phyloP scores from a whole-genome alignment of 2,329 filamentous ascomycete genomes.

The Tolypocladium sp. region DNA sequence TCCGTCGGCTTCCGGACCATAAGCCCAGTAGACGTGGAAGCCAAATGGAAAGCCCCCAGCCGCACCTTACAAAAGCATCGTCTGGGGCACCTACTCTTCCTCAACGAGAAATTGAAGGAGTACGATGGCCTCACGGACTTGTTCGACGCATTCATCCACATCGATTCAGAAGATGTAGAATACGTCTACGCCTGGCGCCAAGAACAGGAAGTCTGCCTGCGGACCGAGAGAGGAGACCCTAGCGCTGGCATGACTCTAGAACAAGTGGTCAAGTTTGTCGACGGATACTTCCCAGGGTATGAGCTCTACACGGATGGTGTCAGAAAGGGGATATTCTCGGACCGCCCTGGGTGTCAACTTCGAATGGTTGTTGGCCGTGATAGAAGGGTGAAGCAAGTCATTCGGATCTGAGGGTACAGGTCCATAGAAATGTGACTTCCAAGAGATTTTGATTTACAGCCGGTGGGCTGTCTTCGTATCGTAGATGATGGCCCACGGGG shows the following conservation, averaged over 20 bases:
- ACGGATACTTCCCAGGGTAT: constrained; percentile 62
- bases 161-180: constrained; percentile 60
- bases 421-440: background rate
- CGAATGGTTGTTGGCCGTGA: constrained; percentile 52
- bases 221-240: constrained; percentile 47
- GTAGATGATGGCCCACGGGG: background rate
- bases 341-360: constrained; percentile 45
- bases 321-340: constrained; percentile 44
- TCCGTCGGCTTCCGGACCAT: constrained; percentile 74
- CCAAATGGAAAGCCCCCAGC: constrained; percentile 41
- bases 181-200: constrained; percentile 81
- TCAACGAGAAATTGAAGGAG: constrained; percentile 36
- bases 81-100: constrained; percentile 38
- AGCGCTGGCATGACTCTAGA: constrained; percentile 70
- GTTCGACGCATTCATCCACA: constrained; percentile 47
- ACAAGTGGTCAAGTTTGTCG: constrained; percentile 66
- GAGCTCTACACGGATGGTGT: constrained; percentile 57
- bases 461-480: background rate
- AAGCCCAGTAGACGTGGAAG: constrained; percentile 35
- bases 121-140: constrained; percentile 41
- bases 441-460: background rate
- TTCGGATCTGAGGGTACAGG: constrained; percentile 29
- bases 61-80: constrained; percentile 38
- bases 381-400: constrained; percentile 47
- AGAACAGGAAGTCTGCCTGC: constrained; percentile 68